phyloP scores from a whole-genome alignment of 352 stramenopile genomes.

The Phytophthora parvispora region DNA sequence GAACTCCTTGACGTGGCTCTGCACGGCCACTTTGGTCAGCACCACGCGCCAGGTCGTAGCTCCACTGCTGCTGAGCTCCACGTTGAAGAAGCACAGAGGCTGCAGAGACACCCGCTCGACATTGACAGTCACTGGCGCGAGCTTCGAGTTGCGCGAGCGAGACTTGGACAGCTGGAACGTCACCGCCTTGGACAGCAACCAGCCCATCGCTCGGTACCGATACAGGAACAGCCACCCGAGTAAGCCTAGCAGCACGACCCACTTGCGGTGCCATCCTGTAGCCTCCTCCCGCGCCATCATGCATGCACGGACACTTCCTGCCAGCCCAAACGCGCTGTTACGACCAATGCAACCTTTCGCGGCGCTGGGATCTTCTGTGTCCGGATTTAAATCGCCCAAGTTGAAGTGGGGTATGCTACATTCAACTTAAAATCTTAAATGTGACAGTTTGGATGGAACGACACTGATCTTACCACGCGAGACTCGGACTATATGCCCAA shows the following conservation, averaged over 20 bases:
- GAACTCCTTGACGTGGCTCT: conserved; percentile 67
- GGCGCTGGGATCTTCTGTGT: conserved; percentile 22
- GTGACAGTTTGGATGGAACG: not conserved
- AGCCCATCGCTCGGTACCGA: conserved; percentile 65
- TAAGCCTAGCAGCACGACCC: conserved; percentile 48
- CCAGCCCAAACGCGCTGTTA: not conserved
- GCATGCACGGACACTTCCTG: conserved; percentile 10
- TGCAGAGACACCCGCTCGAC: conserved; percentile 58
- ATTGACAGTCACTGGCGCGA: conserved; percentile 35
- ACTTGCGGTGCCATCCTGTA: conserved; percentile 71
- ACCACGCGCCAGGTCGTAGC: conserved; percentile 46
- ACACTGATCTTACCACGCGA: not conserved
- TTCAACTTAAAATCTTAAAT: not conserved
- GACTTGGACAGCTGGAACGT: conserved; percentile 50
- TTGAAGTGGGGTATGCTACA: not conserved
- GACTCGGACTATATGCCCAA: not conserved
- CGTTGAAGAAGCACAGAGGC: conserved; percentile 55
- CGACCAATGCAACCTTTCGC: conserved; percentile 32
- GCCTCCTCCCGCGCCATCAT: conserved; percentile 30
- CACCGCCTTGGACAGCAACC: conserved; percentile 52
- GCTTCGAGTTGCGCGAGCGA: conserved; percentile 3
- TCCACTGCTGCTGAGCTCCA: conserved; percentile 45
- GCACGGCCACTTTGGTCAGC: conserved; percentile 56
- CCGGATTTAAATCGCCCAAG: conserved; percentile 7
- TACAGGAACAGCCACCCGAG: conserved; percentile 65